These are phyloP conservation scores for Russula foetens DNA, from an alignment of 768 basidiomycete species.

Conservation along the genomic window DNA sequence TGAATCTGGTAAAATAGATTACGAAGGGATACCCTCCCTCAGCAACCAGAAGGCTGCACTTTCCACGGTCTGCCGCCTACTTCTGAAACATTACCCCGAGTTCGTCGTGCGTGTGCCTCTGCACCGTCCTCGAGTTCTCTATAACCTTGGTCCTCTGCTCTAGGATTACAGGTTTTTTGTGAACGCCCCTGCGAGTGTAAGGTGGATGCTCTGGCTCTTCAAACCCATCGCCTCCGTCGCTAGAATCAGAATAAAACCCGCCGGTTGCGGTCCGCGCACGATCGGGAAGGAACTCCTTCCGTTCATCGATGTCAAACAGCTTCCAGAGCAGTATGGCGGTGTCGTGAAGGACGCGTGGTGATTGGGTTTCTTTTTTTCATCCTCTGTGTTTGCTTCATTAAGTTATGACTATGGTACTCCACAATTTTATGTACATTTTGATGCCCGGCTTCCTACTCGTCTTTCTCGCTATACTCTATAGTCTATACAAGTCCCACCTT, in stretches of 20 bases:
- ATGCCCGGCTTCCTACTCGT: background rate
- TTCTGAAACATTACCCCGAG: constrained; percentile 73
- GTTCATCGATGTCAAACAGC: constrained; percentile 44
- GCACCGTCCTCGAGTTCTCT: background rate
- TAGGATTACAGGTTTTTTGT: constrained; percentile 74
- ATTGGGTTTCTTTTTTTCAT: background rate
- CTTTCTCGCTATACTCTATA: background rate
- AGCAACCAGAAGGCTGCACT: constrained; percentile 70
- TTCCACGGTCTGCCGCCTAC: constrained; percentile 63
- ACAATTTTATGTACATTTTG: background rate
- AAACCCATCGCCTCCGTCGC: constrained; percentile 62
- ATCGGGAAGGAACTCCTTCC: constrained; percentile 55
- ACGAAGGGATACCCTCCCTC: constrained; percentile 65
- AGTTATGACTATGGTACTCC: background rate
- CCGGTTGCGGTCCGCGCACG: constrained; percentile 47
- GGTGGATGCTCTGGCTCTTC: constrained; percentile 82
- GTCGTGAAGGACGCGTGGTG: constrained; percentile 44
- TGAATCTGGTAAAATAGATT: constrained; percentile 39
- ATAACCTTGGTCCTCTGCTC: background rate
- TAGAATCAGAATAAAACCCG: too few species aligned
- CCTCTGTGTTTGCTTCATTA: background rate
- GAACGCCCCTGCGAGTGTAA: constrained; percentile 66
- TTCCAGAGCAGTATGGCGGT: constrained; percentile 70
- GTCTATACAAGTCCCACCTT: background rate
- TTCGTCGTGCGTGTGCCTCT: constrained; percentile 43